phyloP scores from a whole-genome alignment of 306 rosid genomes.

The Prunus fruticosa region DNA sequence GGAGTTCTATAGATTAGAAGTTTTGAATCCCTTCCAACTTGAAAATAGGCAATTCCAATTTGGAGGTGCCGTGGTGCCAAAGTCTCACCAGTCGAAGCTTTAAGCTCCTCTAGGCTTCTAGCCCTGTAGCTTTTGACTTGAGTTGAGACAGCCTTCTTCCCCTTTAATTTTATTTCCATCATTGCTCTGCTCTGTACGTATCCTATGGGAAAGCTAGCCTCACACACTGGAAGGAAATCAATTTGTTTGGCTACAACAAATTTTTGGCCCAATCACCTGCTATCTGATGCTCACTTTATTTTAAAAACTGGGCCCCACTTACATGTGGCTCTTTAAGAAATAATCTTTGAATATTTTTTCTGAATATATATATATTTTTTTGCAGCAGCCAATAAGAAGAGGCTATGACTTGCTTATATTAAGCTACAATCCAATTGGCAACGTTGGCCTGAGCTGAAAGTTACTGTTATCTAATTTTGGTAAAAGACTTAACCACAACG shows the following conservation, averaged over 20 bases:
- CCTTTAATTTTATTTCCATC: neutral
- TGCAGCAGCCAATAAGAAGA: neutral
- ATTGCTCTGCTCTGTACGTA: neutral
- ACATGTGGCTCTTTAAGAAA: neutral
- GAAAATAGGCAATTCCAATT: no score
- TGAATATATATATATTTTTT: neutral
- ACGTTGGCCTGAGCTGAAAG: neutral
- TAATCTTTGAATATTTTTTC: neutral
- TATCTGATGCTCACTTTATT: neutral
- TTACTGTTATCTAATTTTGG: neutral
- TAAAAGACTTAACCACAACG: neutral
- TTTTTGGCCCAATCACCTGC: neutral
- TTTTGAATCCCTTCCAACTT: no score
- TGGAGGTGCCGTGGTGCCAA: no score
- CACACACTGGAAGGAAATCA: neutral
- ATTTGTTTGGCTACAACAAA: neutral
- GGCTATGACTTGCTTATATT: neutral
- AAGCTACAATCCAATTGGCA: neutral
- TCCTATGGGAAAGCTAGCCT: neutral
- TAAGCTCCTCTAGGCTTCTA: no score
- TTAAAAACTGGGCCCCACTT: neutral
- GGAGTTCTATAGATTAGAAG: no score
- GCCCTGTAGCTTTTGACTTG: no score
- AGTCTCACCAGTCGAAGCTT: no score
- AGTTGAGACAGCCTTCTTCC: no score